Conservation (phyloP, 129 eudicot species). For the Pseudognaphalium luteoalbum region DNA sequence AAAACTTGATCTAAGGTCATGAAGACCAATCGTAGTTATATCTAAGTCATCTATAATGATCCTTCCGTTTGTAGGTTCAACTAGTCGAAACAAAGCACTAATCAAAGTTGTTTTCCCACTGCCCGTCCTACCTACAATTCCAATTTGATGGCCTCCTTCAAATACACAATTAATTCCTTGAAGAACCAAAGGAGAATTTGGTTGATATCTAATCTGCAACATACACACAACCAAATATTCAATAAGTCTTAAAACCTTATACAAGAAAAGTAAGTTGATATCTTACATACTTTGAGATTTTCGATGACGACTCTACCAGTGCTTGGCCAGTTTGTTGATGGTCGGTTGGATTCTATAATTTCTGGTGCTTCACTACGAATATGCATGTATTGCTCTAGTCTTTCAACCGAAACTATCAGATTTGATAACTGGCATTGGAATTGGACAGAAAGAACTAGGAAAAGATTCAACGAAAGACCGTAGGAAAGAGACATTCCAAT, state of each 20-base stretch:
- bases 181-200: slow-evolving; percentile 58
- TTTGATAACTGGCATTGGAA: slow-evolving; percentile 54
- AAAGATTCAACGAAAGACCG: slow-evolving; percentile 61
- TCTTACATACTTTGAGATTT: slow-evolving; percentile 50
- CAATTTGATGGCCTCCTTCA: slow-evolving; percentile 64
- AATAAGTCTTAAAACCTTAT: background rate
- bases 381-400: slow-evolving; percentile 73
- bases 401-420: slow-evolving; percentile 60
- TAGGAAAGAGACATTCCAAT: slow-evolving; percentile 75
- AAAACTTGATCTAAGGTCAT: slow-evolving; percentile 64
- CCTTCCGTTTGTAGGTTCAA: slow-evolving; percentile 68
- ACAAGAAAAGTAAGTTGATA: background rate
- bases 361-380: slow-evolving; percentile 68
- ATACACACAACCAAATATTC: background rate
- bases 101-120: slow-evolving; percentile 75
- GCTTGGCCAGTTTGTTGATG: slow-evolving; percentile 56
- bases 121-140: slow-evolving; percentile 83
- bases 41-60: slow-evolving; percentile 58
- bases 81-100: slow-evolving; percentile 63
- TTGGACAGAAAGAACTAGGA: slow-evolving; percentile 41
- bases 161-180: slow-evolving; percentile 60
- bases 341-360: slow-evolving; percentile 47
- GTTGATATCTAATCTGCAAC: slow-evolving; percentile 57
- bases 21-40: slow-evolving; percentile 54
- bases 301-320: slow-evolving; percentile 55